These are phyloP conservation scores for Serendipita sp. DNA, from an alignment of 768 basidiomycete species.

Conservation along the genomic window DNA sequence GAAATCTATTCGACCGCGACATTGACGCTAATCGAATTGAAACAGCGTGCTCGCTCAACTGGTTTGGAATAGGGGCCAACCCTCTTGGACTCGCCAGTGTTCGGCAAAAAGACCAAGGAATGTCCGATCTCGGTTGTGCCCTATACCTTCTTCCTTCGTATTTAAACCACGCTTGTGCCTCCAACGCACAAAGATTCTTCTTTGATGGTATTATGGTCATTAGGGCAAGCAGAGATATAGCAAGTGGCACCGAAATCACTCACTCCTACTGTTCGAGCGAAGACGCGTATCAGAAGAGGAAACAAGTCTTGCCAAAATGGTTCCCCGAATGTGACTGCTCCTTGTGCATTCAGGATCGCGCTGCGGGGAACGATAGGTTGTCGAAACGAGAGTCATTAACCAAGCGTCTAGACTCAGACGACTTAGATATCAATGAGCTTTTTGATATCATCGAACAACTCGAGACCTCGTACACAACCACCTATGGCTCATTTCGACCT, in stretches of 20 bases:
- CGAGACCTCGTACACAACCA: too few relatives aligned
- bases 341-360: not conserved
- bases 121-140: slow-evolving; percentile 11
- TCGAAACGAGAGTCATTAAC: not conserved
- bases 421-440: too few relatives aligned
- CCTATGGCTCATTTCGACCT: too few relatives aligned
- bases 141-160: slow-evolving; percentile 20
- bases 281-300: not conserved
- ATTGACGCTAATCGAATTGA: slow-evolving; percentile 19
- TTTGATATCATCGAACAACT: too few relatives aligned
- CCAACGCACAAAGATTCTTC: slow-evolving; percentile 15
- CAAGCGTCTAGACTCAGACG: not conserved
- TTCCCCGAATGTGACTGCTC: not conserved
- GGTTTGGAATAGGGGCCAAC: slow-evolving; percentile 10
- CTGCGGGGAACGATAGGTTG: not conserved
- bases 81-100: not conserved
- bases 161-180: slow-evolving; percentile 22
- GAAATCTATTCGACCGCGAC: not conserved
- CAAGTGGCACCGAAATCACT: slow-evolving; percentile 17
- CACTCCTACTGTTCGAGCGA: slow-evolving; percentile 10
- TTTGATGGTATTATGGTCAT: slow-evolving; percentile 21
- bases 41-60: slow-evolving; percentile 15
- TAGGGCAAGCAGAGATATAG: slow-evolving; percentile 15
- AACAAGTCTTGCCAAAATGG: not conserved
- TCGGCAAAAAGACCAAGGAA: slow-evolving; percentile 1